Conservation (phyloP, 345 rosid species). For the Rhizophora apiculata region DNA sequence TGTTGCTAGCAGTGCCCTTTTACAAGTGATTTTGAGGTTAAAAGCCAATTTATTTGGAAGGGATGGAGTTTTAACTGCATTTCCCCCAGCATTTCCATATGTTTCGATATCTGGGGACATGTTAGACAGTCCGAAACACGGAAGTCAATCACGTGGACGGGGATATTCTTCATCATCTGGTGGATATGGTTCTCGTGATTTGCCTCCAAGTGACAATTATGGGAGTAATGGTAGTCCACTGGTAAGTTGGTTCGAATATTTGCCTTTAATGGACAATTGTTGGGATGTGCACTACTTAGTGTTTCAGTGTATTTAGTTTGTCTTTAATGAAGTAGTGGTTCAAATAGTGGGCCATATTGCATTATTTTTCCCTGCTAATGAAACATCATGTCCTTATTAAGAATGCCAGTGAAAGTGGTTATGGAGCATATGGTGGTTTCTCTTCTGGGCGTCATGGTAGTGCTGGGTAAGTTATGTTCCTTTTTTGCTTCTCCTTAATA, state of each 20-base stretch:
- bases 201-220: slow-evolving; percentile 15
- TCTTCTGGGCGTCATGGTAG: slow-evolving; percentile 35
- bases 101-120: slow-evolving; percentile 24
- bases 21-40: slow-evolving; percentile 32
- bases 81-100: slow-evolving; percentile 28
- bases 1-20: slow-evolving; percentile 35
- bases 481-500: neutral
- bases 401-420: slow-evolving; percentile 35
- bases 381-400: neutral
- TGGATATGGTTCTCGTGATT: slow-evolving; percentile 25
- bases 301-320: neutral
- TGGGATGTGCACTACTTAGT: neutral
- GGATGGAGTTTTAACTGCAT: slow-evolving; percentile 27
- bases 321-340: neutral
- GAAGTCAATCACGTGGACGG: slow-evolving; percentile 25
- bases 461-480: slow-evolving; percentile 29
- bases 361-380: neutral
- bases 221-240: slow-evolving; percentile 21
- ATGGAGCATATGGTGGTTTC: slow-evolving; percentile 36
- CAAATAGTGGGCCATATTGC: no score
- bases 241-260: slow-evolving; percentile 12
- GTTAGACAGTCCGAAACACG: slow-evolving; percentile 22
- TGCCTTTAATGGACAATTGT: neutral
- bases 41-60: slow-evolving; percentile 36
- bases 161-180: slow-evolving; percentile 24